Conservation (phyloP, 2,329 filamentous ascomycete genomes). For the Pseudogymnoascus verrucosus region DNA sequence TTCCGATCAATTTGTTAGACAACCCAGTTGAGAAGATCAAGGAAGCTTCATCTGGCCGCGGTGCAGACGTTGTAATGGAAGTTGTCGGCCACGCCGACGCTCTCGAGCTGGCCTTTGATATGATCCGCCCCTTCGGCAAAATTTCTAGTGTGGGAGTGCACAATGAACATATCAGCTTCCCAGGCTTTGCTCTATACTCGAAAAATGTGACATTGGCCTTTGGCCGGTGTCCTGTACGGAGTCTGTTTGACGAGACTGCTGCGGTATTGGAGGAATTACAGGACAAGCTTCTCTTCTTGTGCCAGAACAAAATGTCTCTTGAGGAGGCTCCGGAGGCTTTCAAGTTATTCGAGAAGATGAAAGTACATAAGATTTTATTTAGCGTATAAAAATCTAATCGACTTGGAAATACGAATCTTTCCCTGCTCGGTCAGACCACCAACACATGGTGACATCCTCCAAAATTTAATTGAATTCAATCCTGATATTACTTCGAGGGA, state of each 20-base stretch:
- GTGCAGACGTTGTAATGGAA: conserved; percentile 48
- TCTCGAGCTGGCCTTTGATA: conserved; percentile 58
- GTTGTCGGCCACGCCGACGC: conserved; percentile 56
- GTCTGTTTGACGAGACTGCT: conserved; percentile 10
- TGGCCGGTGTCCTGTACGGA: conserved; percentile 60
- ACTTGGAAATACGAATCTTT: too few species aligned
- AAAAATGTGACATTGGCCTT: conserved; percentile 66
- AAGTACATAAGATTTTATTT: not conserved
- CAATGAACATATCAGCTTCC: conserved; percentile 59
- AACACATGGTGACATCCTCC: too few species aligned
- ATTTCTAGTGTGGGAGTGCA: conserved; percentile 58
- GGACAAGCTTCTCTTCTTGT: not conserved
- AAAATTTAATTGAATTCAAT: too few species aligned
- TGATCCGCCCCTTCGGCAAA: conserved; percentile 60
- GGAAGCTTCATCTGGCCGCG: conserved; percentile 37
- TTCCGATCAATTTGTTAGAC: conserved; percentile 28
- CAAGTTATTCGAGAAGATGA: not conserved
- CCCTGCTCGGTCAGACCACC: too few species aligned
- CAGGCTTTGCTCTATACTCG: conserved; percentile 42
- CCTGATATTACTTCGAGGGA: too few species aligned
- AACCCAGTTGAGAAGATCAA: conserved; percentile 30
- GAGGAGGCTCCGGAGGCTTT: not conserved
- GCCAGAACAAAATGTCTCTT: not conserved
- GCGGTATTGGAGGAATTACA: not conserved
- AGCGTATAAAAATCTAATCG: not conserved